A percentile compares a stretch with the other conserved stretches of the same genome.
Conservation (phyloP, 2,329 filamentous ascomycete genomes). For the Clonostachys rhizophaga region DNA sequence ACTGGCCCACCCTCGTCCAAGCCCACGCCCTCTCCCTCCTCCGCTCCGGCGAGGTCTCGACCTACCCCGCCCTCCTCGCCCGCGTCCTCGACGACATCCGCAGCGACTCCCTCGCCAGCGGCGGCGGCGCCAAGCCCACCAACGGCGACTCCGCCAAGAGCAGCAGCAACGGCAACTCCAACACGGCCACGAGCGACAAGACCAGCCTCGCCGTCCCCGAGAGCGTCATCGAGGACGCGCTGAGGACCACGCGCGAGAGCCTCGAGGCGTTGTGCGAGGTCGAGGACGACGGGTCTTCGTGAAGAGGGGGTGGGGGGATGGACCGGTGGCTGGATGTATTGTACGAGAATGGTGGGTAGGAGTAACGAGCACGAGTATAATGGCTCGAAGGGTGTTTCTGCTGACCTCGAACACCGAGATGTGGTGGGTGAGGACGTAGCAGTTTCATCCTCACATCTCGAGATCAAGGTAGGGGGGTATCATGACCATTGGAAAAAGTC, state of each 20-base stretch:
- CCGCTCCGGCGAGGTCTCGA: constrained; percentile 53
- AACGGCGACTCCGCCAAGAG: constrained; percentile 17
- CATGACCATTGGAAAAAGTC: no score
- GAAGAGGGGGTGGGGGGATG: background rate
- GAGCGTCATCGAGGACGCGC: constrained; percentile 55
- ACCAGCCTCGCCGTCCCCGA: constrained; percentile 50
- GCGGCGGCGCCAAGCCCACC: constrained; percentile 5
- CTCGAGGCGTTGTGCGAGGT: constrained; percentile 44
- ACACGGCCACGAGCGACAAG: constrained; percentile 9
- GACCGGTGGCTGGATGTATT: background rate
- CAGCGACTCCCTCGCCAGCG: constrained; percentile 31
- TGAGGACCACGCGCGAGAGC: constrained; percentile 54
- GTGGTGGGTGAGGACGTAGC: background rate
- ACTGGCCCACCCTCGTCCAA: constrained; percentile 60
- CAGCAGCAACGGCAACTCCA: constrained; percentile 16
- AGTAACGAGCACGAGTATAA: background rate
- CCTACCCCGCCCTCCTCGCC: constrained; percentile 55
- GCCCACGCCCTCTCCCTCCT: constrained; percentile 55
- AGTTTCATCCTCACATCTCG: background rate
- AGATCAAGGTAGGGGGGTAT: no score
- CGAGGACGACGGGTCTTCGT: constrained; percentile 15
- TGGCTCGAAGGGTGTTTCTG: background rate
- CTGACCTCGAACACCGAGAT: background rate
- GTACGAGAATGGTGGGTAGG: background rate
- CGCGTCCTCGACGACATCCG: constrained; percentile 60